Evolutionary conservation across 306 rosid species (phyloP), one percentile per base, ranked within the genome.

Genomic region (Lathyrus tuberosus): DNA sequence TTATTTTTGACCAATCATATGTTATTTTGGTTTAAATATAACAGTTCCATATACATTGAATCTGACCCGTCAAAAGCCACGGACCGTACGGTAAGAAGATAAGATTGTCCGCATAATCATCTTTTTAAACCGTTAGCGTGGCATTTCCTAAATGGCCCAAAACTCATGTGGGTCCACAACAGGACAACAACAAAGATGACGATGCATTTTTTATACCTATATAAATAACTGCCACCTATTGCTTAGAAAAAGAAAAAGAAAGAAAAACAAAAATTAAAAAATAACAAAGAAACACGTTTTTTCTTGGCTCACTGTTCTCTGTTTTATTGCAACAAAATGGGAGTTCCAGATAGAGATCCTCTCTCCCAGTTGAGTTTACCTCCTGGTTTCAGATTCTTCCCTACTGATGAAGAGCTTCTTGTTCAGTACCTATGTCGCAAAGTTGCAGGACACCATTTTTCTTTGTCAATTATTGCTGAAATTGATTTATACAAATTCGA

Each of bases 401-500:
- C 98, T 1, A 93, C 96, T 0, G 98, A 93, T 16, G 98, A 93
- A 62, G 98, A 93, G 83, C 96, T 93, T 72, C 54, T 93, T 28
- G 98, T 93, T 62, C 96, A 93, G 57, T 93, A 93, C 37, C 82
- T 93, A 1, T 88, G 96, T 68, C 85, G 93, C 15, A 90, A 93
- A 75, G 98, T 93, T 14, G 98, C 98, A 5, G 98, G 98, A 2
- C 85, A 90, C 7, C 93, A 90, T 68, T 93, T 93, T 54, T 79
- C 70, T 75, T 79, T 90, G n/a, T 88, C 85, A 37, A 84, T 93
- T 33, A 93, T 93, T 31, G 96, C 79, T 5, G 98, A 93, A 31
- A 62, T 93, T n/a, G 96, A 93, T 61, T 77, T 93, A 47, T 93
- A 93, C 83, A 93, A 93, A 73, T 93, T 93, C 46, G 96, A 93